phyloP scores from a whole-genome alignment of 805 yeast species.

The Teunomyces funiuensis region DNA sequence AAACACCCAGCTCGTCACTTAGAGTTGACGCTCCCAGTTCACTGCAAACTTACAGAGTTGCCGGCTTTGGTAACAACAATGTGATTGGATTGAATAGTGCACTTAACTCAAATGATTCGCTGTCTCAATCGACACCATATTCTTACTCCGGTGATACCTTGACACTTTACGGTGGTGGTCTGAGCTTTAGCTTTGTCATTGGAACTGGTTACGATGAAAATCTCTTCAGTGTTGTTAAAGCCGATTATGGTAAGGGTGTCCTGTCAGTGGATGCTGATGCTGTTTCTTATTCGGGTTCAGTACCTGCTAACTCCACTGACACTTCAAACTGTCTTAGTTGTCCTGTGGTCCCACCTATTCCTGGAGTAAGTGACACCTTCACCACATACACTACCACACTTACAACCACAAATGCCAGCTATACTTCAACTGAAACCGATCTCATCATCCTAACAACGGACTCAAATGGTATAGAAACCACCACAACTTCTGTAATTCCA shows the following conservation, averaged over 20 bases:
- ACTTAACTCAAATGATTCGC: constrained; percentile 1
- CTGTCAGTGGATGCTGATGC: constrained; percentile 9
- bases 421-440: neutral
- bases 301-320: constrained; percentile 5
- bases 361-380: neutral
- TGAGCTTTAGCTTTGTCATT: constrained; percentile 8
- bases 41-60: constrained; percentile 20
- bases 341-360: constrained; percentile 5
- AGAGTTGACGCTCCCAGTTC: constrained; percentile 16
- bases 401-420: neutral
- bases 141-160: constrained; percentile 11
- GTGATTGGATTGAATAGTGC: constrained; percentile 20
- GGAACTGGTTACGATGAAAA: constrained; percentile 10
- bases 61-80: constrained; percentile 29
- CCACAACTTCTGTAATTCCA: neutral
- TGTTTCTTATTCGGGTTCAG: constrained; percentile 11
- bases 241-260: constrained; percentile 7
- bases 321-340: constrained; percentile 9
- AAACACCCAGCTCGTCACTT: constrained; percentile 7
- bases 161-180: constrained; percentile 12
- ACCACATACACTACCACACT: neutral
- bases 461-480: neutral
- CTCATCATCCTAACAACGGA: neutral
- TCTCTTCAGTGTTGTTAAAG: constrained; percentile 4
- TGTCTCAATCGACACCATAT: neutral